Conservation (phyloP, 2,329 filamentous ascomycete species). For the Lithohypha guttulata region DNA sequence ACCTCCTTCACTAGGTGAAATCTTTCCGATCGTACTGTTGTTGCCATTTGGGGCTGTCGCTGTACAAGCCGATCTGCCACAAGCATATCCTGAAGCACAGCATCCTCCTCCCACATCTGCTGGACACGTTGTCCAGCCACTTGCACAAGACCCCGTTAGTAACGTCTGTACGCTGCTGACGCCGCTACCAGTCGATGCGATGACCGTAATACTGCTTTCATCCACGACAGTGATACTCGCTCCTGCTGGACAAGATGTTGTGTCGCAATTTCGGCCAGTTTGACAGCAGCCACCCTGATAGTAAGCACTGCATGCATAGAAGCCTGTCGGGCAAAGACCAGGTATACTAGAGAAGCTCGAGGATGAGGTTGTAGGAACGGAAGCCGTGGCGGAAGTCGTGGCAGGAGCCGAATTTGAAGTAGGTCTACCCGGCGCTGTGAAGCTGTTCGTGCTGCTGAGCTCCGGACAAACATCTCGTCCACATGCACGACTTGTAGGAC, state of each 20-base stretch:
- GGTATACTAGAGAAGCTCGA: constrained; percentile 24
- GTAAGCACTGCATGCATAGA: constrained; percentile 78
- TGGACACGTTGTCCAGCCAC: constrained; percentile 67
- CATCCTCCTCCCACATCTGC: constrained; percentile 62
- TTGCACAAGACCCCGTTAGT: constrained; percentile 49
- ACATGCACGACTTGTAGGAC: constrained; percentile 36
- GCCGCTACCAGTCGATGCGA: constrained; percentile 45
- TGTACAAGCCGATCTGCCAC: constrained; percentile 61
- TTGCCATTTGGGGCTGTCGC: constrained; percentile 38
- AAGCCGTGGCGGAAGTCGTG: constrained; percentile 28
- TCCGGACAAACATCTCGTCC: constrained; percentile 31
- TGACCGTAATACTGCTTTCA: constrained; percentile 58
- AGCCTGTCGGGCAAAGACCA: constrained; percentile 64
- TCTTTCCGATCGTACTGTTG: constrained; percentile 37
- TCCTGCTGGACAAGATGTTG: constrained; percentile 61
- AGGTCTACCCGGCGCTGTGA: constrained; percentile 30
- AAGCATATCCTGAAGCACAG: constrained; percentile 67
- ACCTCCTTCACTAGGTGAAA: constrained; percentile 21
- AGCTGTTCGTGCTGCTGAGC: constrained; percentile 22
- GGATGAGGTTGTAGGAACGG: constrained; percentile 25
- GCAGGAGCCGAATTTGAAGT: constrained; percentile 23
- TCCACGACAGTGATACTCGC: constrained; percentile 53
- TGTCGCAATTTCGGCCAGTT: constrained; percentile 73
- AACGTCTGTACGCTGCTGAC: constrained; percentile 27
- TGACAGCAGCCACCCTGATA: constrained; percentile 79